Percentiles rank a stretch among this genome's conserved stretches.
These are phyloP conservation scores for Eimeria tenella DNA, from an alignment of 169 alveolate genomes.

Conservation along the genomic window DNA sequence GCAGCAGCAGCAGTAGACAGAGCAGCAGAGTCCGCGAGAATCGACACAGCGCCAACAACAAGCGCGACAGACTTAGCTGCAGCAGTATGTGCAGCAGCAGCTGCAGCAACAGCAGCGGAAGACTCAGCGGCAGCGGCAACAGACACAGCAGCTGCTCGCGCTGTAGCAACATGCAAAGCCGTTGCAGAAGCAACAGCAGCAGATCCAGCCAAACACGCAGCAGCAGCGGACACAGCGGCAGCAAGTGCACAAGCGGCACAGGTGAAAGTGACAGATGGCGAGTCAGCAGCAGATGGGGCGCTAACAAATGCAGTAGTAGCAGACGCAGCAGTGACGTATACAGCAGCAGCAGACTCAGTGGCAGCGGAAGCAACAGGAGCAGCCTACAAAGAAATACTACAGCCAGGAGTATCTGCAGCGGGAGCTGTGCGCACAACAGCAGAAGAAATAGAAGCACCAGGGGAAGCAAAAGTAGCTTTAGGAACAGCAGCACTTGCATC, in stretches of 20 bases:
- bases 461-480: background rate
- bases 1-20: background rate
- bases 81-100: background rate
- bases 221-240: background rate
- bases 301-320: background rate
- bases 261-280: background rate
- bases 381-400: background rate
- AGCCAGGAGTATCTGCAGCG: constrained; percentile 5
- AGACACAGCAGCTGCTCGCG: background rate
- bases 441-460: background rate
- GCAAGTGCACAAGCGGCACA: background rate
- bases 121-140: background rate
- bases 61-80: background rate
- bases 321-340: background rate
- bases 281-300: background rate
- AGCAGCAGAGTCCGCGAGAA: background rate
- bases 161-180: background rate
- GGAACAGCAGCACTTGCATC: background rate
- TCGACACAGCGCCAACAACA: background rate
- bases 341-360: background rate
- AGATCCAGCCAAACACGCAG: background rate
- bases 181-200: background rate
- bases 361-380: background rate
- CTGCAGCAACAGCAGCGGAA: background rate
- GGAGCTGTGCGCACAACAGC: background rate